A percentile compares a stretch with the other conserved stretches of the same genome.
phyloP scores from a whole-genome alignment of 2,329 filamentous ascomycete genomes.

The Verticillium alfalfae region DNA sequence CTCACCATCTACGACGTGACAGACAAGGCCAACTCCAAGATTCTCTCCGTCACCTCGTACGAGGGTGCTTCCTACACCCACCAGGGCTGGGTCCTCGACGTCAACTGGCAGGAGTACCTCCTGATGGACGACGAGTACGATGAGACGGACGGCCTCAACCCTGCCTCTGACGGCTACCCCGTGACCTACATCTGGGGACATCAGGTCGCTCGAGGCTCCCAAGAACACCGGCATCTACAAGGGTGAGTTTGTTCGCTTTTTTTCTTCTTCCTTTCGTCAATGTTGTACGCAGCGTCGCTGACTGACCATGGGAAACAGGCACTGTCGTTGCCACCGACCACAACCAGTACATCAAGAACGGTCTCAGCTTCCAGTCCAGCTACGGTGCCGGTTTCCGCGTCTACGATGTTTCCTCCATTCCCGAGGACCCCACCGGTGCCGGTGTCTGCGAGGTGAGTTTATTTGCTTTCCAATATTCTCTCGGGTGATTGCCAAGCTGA shows the following conservation, averaged over 20 bases:
- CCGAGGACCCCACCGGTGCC: conserved; percentile 34
- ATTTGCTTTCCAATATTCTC: no score
- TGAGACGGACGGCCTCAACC: conserved; percentile 30
- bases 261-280: background rate
- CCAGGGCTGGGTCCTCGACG: conserved; percentile 45
- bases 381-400: conserved; percentile 33
- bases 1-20: conserved; percentile 46
- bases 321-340: conserved; percentile 1
- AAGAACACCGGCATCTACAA: conserved; percentile 31
- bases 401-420: conserved; percentile 24
- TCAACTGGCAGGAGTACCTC: conserved; percentile 29
- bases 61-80: conserved; percentile 47
- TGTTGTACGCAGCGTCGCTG: conserved; percentile 14
- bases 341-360: conserved; percentile 34
- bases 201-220: conserved; percentile 29
- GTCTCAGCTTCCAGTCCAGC: conserved; percentile 35
- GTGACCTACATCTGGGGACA: conserved; percentile 41
- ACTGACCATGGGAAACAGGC: conserved; percentile 26
- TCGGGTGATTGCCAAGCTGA: background rate
- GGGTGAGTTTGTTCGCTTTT: conserved; percentile 8
- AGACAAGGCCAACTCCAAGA: conserved; percentile 32
- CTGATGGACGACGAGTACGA: conserved; percentile 43
- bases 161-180: conserved; percentile 30
- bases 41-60: conserved; percentile 47
- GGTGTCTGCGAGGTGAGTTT: conserved; percentile 30